A percentile compares a stretch with the other conserved stretches of the same genome.
Conservation (phyloP, 2,329 filamentous ascomycete genomes). For the Aspergillus ochraceoroseus region DNA sequence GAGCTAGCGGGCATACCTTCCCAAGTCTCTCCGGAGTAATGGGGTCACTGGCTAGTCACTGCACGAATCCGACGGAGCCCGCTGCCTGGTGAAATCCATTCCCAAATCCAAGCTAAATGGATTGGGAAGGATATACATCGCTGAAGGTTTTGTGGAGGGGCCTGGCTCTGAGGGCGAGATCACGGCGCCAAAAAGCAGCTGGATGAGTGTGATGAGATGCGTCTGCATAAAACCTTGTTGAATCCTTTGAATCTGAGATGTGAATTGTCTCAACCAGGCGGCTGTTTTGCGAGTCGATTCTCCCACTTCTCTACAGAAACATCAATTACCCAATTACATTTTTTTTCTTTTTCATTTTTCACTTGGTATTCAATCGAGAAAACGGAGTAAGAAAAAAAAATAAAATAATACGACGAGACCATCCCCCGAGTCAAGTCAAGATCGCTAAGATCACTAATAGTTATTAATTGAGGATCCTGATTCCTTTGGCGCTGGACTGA, state of each 20-base stretch:
- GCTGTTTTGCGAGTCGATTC: constrained; percentile 4
- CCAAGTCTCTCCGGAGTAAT: background rate
- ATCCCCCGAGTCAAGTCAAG: too few species aligned
- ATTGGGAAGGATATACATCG: background rate
- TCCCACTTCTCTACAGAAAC: background rate
- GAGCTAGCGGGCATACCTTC: background rate
- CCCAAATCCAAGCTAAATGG: constrained; percentile 2
- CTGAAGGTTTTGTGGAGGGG: background rate
- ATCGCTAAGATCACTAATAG: too few species aligned
- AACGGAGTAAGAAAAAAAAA: too few species aligned
- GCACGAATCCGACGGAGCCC: constrained; percentile 5
- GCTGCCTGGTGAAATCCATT: constrained; percentile 5
- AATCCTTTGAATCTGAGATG: constrained; percentile 10
- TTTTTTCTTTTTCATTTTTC: too few species aligned
- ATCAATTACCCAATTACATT: background rate
- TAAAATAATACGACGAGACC: too few species aligned
- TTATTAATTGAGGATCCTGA: background rate
- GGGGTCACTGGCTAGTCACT: constrained; percentile 4
- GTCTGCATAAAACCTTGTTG: constrained; percentile 15
- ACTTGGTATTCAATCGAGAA: too few species aligned
- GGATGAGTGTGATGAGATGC: constrained; percentile 16
- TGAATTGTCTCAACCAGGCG: constrained; percentile 6
- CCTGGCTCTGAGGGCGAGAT: constrained; percentile 8
- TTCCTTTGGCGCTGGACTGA: constrained; percentile 1
- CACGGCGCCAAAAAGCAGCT: constrained; percentile 17